Evolutionary conservation across 345 rosid species (phyloP), one percentile per base, ranked within the genome.

Genomic region (Garcia nutans): DNA sequence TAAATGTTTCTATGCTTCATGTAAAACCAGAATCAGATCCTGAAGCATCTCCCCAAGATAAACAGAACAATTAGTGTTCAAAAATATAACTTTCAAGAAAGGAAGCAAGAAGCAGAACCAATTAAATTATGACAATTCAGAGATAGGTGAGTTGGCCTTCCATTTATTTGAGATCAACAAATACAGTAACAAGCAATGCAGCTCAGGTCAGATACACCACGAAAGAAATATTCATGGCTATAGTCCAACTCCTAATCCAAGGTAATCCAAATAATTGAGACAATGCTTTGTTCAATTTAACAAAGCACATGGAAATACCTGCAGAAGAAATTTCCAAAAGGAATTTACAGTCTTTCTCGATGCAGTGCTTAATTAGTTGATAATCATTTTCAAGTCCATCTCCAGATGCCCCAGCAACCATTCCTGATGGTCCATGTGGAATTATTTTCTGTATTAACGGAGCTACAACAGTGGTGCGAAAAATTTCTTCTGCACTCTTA

Each of bases 311-410:
- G 22, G 26, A 17, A 19, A 75, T 88, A 96, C 99, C 99, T 45
- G 90, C 82, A 57, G 97, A 92, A 80, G 97, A 80, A 80, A 96
- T 89, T 72, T 93, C 95, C 80, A 93, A 80, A 77, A 96, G 87
- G 81, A 93, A 89, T 86, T 89, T 91, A 82, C 91, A 96, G 82
- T 93, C 90, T 80, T 85, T 84, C 74, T 82, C 87, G 17, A 93
- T 74, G 78, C 84, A 84, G 63, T 84, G 87, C 80, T 92, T 92
- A 80, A 91, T 89, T 85, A 84, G 89, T 64, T 79, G 71, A 81
- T 96, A 96, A 84, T 96, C 93, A 78, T 83, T 87, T 81, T 86
- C 93, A 81, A 96, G 98, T 70, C 85, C 92, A 86, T 88, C 94
- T 68, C 86, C 86, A 3, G 92, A 81, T 73, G 88, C 73, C 65